Evolutionary conservation across 331 rosid species (phyloP).

Genomic region (Quercus phellos): DNA sequence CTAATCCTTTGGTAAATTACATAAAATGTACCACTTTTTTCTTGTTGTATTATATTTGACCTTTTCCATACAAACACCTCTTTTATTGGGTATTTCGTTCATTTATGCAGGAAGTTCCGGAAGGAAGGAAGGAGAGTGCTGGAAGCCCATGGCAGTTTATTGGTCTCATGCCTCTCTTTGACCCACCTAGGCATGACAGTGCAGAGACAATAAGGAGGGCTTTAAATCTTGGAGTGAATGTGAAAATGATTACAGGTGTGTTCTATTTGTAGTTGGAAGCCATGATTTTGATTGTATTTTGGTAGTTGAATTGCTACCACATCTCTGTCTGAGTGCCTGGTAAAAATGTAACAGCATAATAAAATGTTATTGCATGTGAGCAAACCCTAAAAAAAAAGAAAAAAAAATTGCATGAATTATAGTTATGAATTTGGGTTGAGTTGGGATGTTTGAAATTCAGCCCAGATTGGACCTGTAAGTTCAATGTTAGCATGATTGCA

Average conservation of each 20-base stretch:
- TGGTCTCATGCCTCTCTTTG: slow-evolving; percentile 95
- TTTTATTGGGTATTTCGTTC: neutral
- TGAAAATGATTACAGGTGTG: slow-evolving; percentile 94
- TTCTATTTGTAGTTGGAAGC: slow-evolving; percentile 7
- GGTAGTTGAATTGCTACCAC: neutral
- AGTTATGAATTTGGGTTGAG: neutral
- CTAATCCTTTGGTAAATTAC: neutral
- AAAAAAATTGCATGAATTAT: neutral
- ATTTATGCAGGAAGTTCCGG: slow-evolving; percentile 84
- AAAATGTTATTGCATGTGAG: neutral
- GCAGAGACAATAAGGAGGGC: slow-evolving; percentile 99
- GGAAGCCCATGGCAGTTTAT: slow-evolving; percentile 98
- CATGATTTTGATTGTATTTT: slow-evolving; percentile 10
- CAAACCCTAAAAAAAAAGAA: neutral
- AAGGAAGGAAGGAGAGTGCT: slow-evolving; percentile 84
- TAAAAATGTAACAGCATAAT: slow-evolving; percentile 1
- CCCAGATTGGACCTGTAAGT: neutral
- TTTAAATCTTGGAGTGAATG: slow-evolving; percentile 90
- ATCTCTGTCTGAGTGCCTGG: neutral
- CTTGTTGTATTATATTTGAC: neutral
- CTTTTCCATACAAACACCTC: neutral
- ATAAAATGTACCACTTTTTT: neutral
- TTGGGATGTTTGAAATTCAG: neutral
- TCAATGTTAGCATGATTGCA: neutral
- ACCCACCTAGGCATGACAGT: slow-evolving; percentile 99